These are phyloP conservation scores for Diplogelasinospora grovesii DNA, from an alignment of 495 filamentous ascomycete genomes.

Conservation along the genomic window DNA sequence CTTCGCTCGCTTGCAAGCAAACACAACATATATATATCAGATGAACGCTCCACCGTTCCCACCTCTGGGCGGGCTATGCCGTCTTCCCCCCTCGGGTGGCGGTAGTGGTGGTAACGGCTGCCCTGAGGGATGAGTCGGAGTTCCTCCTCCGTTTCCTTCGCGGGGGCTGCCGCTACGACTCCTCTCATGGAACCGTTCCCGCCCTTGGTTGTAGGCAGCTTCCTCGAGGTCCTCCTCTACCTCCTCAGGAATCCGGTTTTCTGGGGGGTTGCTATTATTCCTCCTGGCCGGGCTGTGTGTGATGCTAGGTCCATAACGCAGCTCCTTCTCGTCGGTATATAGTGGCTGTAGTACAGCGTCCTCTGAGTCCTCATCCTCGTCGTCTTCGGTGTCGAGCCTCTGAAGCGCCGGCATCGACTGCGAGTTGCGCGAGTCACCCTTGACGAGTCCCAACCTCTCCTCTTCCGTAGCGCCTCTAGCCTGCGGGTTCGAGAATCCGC, in stretches of 20 bases:
- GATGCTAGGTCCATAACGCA: conserved; percentile 36
- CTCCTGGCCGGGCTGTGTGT: conserved; percentile 22
- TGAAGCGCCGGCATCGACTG: conserved; percentile 34
- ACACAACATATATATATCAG: too few species aligned
- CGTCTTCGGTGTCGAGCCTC: conserved; percentile 30
- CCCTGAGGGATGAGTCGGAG: not conserved
- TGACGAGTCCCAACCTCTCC: conserved; percentile 79
- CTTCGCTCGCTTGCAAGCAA: too few species aligned
- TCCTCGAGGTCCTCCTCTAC: not conserved
- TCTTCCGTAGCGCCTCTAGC: conserved; percentile 69
- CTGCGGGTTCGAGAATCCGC: conserved; percentile 39
- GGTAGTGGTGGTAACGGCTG: not conserved
- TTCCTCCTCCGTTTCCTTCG: conserved; percentile 2
- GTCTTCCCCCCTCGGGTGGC: not conserved
- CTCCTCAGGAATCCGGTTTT: too few species aligned
- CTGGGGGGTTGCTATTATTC: too few species aligned
- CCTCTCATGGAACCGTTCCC: not conserved
- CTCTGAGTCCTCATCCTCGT: conserved; percentile 25
- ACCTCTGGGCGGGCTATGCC: not conserved
- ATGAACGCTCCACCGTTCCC: conserved; percentile 11
- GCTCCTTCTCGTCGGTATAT: conserved; percentile 30
- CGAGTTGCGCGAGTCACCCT: conserved; percentile 57
- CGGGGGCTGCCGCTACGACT: too few species aligned
- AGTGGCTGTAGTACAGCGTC: conserved; percentile 21
- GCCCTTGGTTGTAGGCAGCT: not conserved